These are phyloP conservation scores for Aspergillus ibericus DNA, from an alignment of 2,329 filamentous ascomycete genomes.

Conservation along the genomic window DNA sequence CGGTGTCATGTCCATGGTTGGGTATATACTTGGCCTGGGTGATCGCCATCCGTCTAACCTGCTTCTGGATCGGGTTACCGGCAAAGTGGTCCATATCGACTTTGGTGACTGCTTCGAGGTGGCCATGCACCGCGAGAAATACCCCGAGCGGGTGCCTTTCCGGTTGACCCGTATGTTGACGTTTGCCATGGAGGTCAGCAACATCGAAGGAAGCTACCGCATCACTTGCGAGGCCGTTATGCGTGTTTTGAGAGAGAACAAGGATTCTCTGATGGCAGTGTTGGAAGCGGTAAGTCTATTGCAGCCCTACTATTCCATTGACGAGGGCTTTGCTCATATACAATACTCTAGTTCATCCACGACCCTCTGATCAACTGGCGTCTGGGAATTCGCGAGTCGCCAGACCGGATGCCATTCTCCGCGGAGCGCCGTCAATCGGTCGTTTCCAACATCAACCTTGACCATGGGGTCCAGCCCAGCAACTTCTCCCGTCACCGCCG, in stretches of 20 bases:
- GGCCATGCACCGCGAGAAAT: slow-evolving; percentile 99
- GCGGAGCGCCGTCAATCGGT: slow-evolving; percentile 62
- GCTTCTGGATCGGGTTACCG: slow-evolving; percentile 93
- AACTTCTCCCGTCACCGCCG: slow-evolving; percentile 66
- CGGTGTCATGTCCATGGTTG: slow-evolving; percentile 99
- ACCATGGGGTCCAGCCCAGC: slow-evolving; percentile 59
- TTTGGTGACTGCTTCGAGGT: slow-evolving; percentile 99
- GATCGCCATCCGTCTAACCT: slow-evolving; percentile 97
- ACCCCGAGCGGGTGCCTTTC: slow-evolving; percentile 96
- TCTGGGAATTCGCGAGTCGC: slow-evolving; percentile 65
- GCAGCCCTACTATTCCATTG: background rate
- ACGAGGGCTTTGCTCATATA: slow-evolving; percentile 16
- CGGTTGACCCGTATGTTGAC: slow-evolving; percentile 97
- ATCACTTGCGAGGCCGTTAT: slow-evolving; percentile 99
- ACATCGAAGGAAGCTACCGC: slow-evolving; percentile 97
- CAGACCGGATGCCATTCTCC: slow-evolving; percentile 59
- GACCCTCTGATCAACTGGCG: slow-evolving; percentile 99
- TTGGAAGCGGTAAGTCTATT: slow-evolving; percentile 79
- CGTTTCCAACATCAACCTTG: slow-evolving; percentile 51
- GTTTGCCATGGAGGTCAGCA: slow-evolving; percentile 99
- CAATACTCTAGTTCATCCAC: slow-evolving; percentile 79
- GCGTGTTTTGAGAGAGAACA: slow-evolving; percentile 93
- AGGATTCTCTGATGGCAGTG: slow-evolving; percentile 97
- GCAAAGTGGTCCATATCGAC: slow-evolving; percentile 97
- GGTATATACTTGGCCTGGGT: slow-evolving; percentile 94